phyloP scores from a whole-genome alignment of 2,329 filamentous ascomycete genomes.

The Hirsutella rhossiliensis region DNA sequence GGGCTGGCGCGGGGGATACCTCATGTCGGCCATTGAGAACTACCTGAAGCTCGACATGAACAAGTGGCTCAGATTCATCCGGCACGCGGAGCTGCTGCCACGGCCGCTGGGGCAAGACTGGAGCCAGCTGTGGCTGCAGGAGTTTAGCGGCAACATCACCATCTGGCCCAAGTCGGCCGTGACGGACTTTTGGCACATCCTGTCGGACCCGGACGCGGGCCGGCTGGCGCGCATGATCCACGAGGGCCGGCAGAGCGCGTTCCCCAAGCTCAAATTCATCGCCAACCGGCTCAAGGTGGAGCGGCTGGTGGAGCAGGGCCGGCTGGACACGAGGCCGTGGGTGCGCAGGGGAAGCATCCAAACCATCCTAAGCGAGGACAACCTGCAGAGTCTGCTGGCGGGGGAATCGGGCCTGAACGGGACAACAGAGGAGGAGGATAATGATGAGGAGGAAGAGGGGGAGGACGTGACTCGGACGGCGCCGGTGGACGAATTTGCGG shows the following conservation, averaged over 20 bases:
- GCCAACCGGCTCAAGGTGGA: conserved; percentile 80
- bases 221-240: conserved; percentile 81
- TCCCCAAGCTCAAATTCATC: conserved; percentile 86
- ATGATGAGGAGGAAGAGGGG: conserved; percentile 20
- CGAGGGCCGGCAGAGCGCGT: conserved; percentile 77
- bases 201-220: conserved; percentile 67
- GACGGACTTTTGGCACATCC: conserved; percentile 75
- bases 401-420: conserved; percentile 18
- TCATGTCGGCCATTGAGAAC: conserved; percentile 85
- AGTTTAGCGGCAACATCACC: conserved; percentile 88
- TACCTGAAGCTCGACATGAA: conserved; percentile 93
- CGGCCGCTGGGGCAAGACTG: conserved; percentile 89
- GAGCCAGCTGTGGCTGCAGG: conserved; percentile 92
- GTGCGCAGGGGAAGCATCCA: conserved; percentile 41
- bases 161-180: conserved; percentile 80
- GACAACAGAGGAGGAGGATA: conserved; percentile 25
- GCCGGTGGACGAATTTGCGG: not conserved
- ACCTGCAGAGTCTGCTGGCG: conserved; percentile 37
- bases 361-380: conserved; percentile 49
- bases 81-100: conserved; percentile 83
- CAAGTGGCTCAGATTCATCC: conserved; percentile 93
- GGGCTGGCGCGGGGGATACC: conserved; percentile 91
- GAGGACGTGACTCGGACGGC: conserved; percentile 6
- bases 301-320: conserved; percentile 47
- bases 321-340: conserved; percentile 38